Evolutionary conservation across 192 early-diverging fungal genomes (phyloP).

Genomic region (Mortierella alpina): DNA sequence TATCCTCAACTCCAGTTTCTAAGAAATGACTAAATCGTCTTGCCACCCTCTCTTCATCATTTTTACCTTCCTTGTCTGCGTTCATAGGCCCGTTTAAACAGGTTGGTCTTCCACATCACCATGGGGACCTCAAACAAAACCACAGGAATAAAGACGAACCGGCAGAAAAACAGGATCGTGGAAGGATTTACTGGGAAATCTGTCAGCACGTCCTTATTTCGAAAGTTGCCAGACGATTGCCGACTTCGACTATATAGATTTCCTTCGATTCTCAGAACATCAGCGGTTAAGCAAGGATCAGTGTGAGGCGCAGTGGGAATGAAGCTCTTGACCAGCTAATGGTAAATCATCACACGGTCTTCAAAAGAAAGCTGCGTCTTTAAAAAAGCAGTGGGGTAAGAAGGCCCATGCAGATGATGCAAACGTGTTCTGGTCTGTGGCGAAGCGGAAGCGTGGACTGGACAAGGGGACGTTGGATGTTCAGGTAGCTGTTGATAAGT

Average conservation of each 20-base stretch:
- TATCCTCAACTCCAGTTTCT: too few relatives aligned
- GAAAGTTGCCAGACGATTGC: conserved; percentile 19
- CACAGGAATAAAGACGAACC: conserved; percentile 2
- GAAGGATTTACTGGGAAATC: conserved; percentile 18
- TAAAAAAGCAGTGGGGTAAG: conserved; percentile 25
- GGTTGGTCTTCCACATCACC: too few relatives aligned
- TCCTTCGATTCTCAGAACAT: conserved; percentile 21
- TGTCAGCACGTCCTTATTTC: conserved; percentile 21
- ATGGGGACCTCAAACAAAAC: conserved; percentile 10
- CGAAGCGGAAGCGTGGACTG: conserved; percentile 19
- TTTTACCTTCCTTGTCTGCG: too few relatives aligned
- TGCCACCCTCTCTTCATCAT: too few relatives aligned
- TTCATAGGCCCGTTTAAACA: too few relatives aligned
- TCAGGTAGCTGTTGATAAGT: conserved; percentile 12
- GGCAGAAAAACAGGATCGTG: conserved; percentile 8
- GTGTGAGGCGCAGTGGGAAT: conserved; percentile 28
- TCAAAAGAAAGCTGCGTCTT: conserved; percentile 11
- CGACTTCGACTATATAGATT: conserved; percentile 12
- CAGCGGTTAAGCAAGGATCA: conserved; percentile 31
- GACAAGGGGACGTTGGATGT: conserved; percentile 18
- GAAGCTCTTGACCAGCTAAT: conserved; percentile 21
- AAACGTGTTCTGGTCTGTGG: conserved; percentile 20
- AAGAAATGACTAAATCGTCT: too few relatives aligned
- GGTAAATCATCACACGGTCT: conserved; percentile 13
- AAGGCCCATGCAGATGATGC: conserved; percentile 21